Evolutionary conservation across 2,329 filamentous ascomycete species (phyloP).

Genomic region (Parasarocladium wereldwijsianum): DNA sequence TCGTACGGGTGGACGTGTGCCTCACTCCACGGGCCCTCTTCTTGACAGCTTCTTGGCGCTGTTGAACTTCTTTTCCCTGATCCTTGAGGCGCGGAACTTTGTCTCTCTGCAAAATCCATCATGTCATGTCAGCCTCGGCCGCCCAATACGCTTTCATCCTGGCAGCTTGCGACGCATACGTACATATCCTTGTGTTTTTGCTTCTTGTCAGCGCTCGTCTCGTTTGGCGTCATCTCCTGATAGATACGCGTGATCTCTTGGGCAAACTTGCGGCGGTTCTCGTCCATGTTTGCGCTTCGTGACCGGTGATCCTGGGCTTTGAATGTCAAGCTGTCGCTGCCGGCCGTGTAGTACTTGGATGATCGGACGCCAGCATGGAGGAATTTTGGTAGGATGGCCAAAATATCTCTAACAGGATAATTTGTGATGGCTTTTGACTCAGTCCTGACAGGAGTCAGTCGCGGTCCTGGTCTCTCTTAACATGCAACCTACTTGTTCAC

Average conservation of each 20-base stretch:
- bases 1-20: no score
- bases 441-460: constrained; percentile 25
- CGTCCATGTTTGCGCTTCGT: constrained; percentile 33
- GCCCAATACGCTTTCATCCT: neutral
- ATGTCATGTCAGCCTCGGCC: neutral
- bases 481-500: constrained; percentile 43
- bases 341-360: constrained; percentile 38
- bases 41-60: constrained; percentile 35
- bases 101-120: constrained; percentile 23
- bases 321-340: constrained; percentile 37
- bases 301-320: constrained; percentile 40
- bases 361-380: constrained; percentile 30
- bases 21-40: constrained; percentile 19
- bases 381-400: constrained; percentile 28
- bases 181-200: constrained; percentile 35
- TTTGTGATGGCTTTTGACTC: constrained; percentile 43
- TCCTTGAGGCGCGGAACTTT: constrained; percentile 26
- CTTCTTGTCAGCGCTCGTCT: constrained; percentile 28
- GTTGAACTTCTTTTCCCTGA: constrained; percentile 32
- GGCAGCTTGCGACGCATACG: constrained; percentile 6
- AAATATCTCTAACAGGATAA: constrained; percentile 33
- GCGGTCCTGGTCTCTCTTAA: constrained; percentile 29
- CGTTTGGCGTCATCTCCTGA: constrained; percentile 27
- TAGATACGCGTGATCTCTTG: constrained; percentile 35
- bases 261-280: constrained; percentile 34